These are phyloP conservation scores for Boletus rubroflammeus DNA, from an alignment of 768 basidiomycete genomes.

Conservation along the genomic window DNA sequence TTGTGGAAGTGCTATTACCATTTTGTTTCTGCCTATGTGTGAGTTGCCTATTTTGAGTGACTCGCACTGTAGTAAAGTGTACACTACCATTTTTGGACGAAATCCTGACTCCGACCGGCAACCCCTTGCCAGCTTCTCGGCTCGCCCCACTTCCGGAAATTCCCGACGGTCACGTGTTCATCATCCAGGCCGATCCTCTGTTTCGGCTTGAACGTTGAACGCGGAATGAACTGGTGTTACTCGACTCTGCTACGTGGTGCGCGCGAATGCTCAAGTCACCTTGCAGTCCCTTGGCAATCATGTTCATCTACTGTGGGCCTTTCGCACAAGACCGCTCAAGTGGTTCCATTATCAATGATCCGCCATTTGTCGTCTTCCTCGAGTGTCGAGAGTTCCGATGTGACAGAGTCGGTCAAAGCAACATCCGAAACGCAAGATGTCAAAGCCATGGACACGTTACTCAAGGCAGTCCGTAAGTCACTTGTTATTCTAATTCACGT, in stretches of 20 bases:
- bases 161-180: no score
- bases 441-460: constrained; percentile 51
- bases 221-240: neutral
- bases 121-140: no score
- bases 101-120: no score
- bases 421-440: constrained; percentile 57
- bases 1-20: no score
- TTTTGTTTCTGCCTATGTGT: no score
- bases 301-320: neutral
- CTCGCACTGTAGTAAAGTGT: no score
- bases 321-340: neutral
- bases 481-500: neutral
- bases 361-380: constrained; percentile 3
- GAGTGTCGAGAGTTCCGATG: neutral
- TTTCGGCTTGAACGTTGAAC: no score
- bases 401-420: constrained; percentile 18
- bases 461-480: constrained; percentile 55
- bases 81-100: no score
- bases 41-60: no score
- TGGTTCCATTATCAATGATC: neutral
- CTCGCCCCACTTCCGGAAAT: no score
- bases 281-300: neutral
- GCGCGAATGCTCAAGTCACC: neutral
- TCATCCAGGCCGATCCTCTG: no score
- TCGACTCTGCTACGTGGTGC: constrained; percentile 29